These are phyloP conservation scores for Panicum virgatum DNA, from an alignment of 202 grass and related monocot species.

Conservation along the genomic window DNA sequence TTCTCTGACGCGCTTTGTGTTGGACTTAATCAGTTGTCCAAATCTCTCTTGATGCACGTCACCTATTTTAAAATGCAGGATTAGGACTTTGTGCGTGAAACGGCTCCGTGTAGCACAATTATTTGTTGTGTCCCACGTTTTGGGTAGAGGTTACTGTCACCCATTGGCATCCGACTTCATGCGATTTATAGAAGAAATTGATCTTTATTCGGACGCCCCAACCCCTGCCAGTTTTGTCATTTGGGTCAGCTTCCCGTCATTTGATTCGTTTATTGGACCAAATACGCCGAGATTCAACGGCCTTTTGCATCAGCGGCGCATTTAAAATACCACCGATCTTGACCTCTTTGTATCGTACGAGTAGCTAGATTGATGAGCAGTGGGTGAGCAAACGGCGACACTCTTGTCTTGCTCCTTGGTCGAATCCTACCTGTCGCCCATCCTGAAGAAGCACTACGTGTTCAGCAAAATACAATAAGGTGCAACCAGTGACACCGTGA, in stretches of 20 bases:
- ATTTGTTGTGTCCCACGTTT: conserved; percentile 8
- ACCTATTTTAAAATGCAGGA: conserved; percentile 21
- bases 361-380: neutral
- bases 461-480: neutral
- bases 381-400: conserved; percentile 33
- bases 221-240: neutral
- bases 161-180: neutral
- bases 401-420: neutral
- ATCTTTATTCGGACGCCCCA: neutral
- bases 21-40: neutral
- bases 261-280: conserved; percentile 36
- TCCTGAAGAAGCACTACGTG: neutral
- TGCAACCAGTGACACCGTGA: conserved; percentile 17
- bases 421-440: neutral
- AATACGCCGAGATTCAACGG: conserved; percentile 3
- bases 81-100: neutral
- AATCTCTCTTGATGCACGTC: neutral
- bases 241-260: neutral
- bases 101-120: neutral
- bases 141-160: neutral
- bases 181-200: conserved; percentile 11
- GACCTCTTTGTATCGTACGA: conserved; percentile 15
- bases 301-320: neutral
- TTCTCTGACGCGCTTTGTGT: neutral
- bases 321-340: neutral